Percentiles rank a stretch among this genome's conserved stretches.
These are phyloP conservation scores for Starmerella scarabaei DNA, from an alignment of 805 yeast genomes.

Conservation along the genomic window DNA sequence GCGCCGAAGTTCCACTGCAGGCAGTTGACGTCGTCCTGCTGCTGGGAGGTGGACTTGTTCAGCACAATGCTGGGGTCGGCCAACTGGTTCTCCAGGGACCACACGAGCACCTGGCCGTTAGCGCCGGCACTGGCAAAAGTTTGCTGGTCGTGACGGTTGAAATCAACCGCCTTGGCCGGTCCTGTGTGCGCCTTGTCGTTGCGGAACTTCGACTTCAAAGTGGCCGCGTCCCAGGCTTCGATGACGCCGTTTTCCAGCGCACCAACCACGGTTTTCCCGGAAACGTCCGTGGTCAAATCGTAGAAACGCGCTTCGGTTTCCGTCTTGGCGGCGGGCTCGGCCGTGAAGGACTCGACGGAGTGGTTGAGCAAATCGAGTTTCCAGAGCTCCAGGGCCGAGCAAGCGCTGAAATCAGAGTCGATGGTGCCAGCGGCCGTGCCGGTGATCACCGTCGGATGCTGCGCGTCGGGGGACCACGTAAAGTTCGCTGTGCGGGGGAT, in stretches of 20 bases:
- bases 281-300: slow-evolving; percentile 26
- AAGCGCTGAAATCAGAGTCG: slow-evolving; percentile 71
- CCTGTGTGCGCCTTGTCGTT: slow-evolving; percentile 34
- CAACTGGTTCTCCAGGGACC: slow-evolving; percentile 78
- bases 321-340: slow-evolving; percentile 12
- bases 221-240: slow-evolving; percentile 57
- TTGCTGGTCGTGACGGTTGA: slow-evolving; percentile 60
- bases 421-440: slow-evolving; percentile 96
- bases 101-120: slow-evolving; percentile 76
- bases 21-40: slow-evolving; percentile 66
- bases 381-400: slow-evolving; percentile 70
- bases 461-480: slow-evolving; percentile 76
- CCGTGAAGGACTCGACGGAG: slow-evolving; percentile 23
- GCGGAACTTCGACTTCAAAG: slow-evolving; percentile 18
- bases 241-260: slow-evolving; percentile 76
- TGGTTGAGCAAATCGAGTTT: slow-evolving; percentile 36
- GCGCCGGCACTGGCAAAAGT: slow-evolving; percentile 77
- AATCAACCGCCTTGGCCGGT: slow-evolving; percentile 59
- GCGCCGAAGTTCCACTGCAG: slow-evolving; percentile 82
- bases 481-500: slow-evolving; percentile 80
- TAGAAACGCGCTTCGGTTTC: slow-evolving; percentile 38
- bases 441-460: slow-evolving; percentile 64
- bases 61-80: slow-evolving; percentile 43
- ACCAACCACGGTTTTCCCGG: slow-evolving; percentile 46
- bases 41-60: slow-evolving; percentile 43